Conservation (phyloP, 2,329 filamentous ascomycete species). For the Dryadomyces quercus-mongolicae region DNA sequence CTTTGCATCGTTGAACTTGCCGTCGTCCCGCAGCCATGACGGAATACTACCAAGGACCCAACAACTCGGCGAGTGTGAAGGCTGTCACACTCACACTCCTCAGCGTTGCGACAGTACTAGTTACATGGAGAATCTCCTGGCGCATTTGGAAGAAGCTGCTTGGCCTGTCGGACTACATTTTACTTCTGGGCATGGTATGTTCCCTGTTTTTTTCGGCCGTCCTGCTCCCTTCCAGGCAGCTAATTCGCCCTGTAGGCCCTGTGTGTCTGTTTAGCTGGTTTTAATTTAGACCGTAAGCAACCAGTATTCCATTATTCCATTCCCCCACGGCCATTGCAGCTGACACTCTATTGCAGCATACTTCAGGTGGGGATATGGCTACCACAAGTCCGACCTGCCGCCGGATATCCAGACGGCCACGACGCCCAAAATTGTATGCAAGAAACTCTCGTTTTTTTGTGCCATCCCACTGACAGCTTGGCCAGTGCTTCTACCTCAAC, state of each 20-base stretch:
- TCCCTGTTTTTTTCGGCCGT: no score
- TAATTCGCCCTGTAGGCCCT: background rate
- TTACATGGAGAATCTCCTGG: slow-evolving; percentile 1
- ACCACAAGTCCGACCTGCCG: slow-evolving; percentile 1
- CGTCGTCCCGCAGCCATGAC: background rate
- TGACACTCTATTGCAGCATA: background rate
- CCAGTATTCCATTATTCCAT: no score
- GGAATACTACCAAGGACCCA: slow-evolving; percentile 2
- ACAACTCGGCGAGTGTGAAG: slow-evolving; percentile 1
- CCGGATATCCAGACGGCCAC: background rate
- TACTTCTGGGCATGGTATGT: background rate
- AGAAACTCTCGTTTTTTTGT: background rate
- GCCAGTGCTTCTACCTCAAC: background rate
- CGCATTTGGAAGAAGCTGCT: background rate
- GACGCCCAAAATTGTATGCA: background rate
- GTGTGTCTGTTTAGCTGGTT: background rate
- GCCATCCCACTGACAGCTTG: background rate
- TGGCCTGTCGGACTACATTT: background rate
- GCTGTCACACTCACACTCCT: background rate
- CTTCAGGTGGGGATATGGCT: slow-evolving; percentile 3
- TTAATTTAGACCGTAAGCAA: background rate
- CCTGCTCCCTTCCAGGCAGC: background rate
- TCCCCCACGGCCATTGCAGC: no score
- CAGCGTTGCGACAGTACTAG: background rate
- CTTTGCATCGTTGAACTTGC: background rate